phyloP scores from a whole-genome alignment of 2,329 filamentous ascomycete species.

The Penicillium sclerotiorum region DNA sequence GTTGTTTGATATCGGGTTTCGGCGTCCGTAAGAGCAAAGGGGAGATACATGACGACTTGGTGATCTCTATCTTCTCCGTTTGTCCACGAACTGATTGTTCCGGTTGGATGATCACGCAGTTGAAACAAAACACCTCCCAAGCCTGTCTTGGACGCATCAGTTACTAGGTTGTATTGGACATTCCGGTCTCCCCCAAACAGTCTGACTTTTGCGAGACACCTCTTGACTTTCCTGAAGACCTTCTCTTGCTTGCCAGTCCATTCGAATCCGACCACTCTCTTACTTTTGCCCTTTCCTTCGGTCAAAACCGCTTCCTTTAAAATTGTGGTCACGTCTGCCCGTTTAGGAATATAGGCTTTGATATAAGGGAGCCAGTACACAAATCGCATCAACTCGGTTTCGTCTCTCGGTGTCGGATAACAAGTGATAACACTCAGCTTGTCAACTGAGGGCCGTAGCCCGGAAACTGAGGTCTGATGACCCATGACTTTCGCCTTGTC shows the following conservation, averaged over 20 bases:
- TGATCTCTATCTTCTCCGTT: background rate
- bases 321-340: too few relatives aligned
- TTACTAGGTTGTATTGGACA: background rate
- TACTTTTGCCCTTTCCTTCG: background rate
- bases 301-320: too few relatives aligned
- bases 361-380: too few relatives aligned
- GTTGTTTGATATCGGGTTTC: background rate
- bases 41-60: background rate
- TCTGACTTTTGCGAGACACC: background rate
- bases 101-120: background rate
- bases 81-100: background rate
- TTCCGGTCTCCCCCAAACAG: background rate
- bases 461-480: too few relatives aligned
- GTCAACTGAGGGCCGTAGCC: too few relatives aligned
- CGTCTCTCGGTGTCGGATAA: too few relatives aligned
- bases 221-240: background rate
- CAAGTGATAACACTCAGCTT: too few relatives aligned
- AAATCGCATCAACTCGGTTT: too few relatives aligned
- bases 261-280: background rate
- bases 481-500: too few relatives aligned
- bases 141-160: background rate
- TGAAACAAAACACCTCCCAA: background rate
- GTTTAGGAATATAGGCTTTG: too few relatives aligned
- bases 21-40: background rate
- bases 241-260: background rate